Evolutionary conservation across 345 rosid species (phyloP).

Genomic region (Isatis tinctoria): DNA sequence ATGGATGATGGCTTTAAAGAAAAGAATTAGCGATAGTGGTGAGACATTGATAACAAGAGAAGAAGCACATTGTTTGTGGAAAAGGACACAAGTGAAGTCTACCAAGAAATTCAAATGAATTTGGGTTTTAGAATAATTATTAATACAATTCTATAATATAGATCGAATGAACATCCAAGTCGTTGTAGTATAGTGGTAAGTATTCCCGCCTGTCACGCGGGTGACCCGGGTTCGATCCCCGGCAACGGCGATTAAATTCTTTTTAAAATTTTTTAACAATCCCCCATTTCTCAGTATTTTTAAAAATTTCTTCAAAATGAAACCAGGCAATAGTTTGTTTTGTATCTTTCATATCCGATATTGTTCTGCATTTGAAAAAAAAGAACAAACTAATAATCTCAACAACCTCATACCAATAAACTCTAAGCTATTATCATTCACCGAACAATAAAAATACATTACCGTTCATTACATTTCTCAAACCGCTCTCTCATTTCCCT

Average conservation of each 20-base stretch:
- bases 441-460: neutral
- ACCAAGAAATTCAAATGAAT: too few relatives aligned
- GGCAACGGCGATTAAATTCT: constrained; percentile 40
- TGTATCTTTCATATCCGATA: neutral
- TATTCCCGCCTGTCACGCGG: constrained; percentile 96
- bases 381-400: neutral
- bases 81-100: too few relatives aligned
- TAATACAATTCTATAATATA: too few relatives aligned
- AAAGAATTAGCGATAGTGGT: too few relatives aligned
- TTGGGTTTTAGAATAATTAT: too few relatives aligned
- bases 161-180: too few relatives aligned
- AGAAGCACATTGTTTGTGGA: too few relatives aligned
- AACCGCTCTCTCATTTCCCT: neutral
- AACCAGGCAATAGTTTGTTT: neutral
- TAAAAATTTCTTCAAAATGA: neutral
- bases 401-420: neutral
- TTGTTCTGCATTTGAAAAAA: neutral
- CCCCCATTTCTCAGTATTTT: too few relatives aligned
- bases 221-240: constrained; percentile 95
- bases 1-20: too few relatives aligned
- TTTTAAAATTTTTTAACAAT: neutral
- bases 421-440: neutral
- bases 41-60: too few relatives aligned
- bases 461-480: neutral
- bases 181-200: too few relatives aligned